Base-by-base conservation (phyloP, 1,139 yeast species). In the Suhomyces coccinellae region DNA sequence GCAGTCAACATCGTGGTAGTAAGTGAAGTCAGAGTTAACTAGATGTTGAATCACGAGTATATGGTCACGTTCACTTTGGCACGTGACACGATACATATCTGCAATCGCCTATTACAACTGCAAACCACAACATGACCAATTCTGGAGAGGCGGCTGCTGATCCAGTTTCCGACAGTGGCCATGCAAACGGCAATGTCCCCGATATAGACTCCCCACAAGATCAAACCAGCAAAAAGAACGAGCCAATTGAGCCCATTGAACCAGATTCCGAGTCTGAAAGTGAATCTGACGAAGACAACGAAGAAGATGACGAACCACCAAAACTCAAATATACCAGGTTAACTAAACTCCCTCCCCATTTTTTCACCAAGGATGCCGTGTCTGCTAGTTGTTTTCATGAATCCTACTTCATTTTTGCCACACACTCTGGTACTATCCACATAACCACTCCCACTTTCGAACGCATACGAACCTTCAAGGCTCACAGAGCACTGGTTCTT, bases 351-450 rank as follows among this genome's bases (percentile, higher is more conserved):
- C 95, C 96, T 0, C 65, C 79, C 1, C 75, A 80, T 15, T 81
- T 90, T 54, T 87, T 90, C 63, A 67, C 66, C 35, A 77, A 79
- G 38, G 97, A 93, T 57, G 87, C 95, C 0, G 77, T 93, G 1
- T 87, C 97, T 1, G 69, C 90, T 0, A 78, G 85, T 50, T 66
- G 73, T 13, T 77, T 86, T 46, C 76, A 78, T 45, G 87, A 82
- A 3, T 62, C 70, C 2, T 73, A 82, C 36, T 80, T 85, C 54
- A 80, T 87, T 13, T 85, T 90, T 68, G 98, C 96, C 1, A 88
- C 97, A 1, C 97, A 93, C 56, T 81, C 95, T 0, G 99, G 99
- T 0, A 64, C 87, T 4, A 63, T 93, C 3, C 91, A 88, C 55
- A 66, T 93, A 11, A 77, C 87, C 2, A 71, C 71, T 11, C 75